A percentile compares a stretch with the other conserved stretches of the same genome.
phyloP scores from a whole-genome alignment of 176 grass and related monocot species.

The Pharus latifolius region DNA sequence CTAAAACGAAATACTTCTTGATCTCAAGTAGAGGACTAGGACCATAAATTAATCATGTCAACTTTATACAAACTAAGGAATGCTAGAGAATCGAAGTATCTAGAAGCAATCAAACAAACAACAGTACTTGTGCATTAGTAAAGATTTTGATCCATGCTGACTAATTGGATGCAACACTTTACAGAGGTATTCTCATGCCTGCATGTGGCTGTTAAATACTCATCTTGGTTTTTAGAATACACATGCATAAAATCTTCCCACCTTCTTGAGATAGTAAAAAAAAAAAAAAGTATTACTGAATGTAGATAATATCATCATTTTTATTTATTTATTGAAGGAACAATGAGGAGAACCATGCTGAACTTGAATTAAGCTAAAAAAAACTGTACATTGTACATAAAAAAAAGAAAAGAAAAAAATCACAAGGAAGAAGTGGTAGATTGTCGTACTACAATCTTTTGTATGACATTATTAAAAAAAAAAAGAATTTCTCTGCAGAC shows the following conservation, averaged over 20 bases:
- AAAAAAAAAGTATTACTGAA: background rate
- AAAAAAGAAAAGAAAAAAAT: background rate
- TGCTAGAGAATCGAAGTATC: background rate
- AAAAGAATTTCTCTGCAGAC: background rate
- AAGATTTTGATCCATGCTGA: background rate
- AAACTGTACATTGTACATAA: background rate
- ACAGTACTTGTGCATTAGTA: background rate
- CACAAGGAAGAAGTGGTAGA: background rate
- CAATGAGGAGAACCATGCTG: background rate
- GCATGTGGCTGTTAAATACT: background rate
- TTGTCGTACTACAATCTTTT: background rate
- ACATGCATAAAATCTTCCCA: background rate
- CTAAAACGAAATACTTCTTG: background rate
- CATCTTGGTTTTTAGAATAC: background rate
- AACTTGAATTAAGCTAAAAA: background rate
- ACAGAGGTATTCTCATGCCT: background rate
- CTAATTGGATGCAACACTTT: background rate
- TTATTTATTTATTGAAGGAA: too few relatives aligned
- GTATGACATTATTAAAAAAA: background rate
- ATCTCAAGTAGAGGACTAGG: background rate
- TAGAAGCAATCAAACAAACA: background rate
- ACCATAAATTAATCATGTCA: background rate
- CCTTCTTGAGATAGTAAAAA: background rate
- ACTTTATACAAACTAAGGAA: background rate
- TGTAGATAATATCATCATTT: too few relatives aligned